Base-by-base conservation (phyloP, 768 basidiomycete genomes). In the Gymnopilus dilepis region DNA sequence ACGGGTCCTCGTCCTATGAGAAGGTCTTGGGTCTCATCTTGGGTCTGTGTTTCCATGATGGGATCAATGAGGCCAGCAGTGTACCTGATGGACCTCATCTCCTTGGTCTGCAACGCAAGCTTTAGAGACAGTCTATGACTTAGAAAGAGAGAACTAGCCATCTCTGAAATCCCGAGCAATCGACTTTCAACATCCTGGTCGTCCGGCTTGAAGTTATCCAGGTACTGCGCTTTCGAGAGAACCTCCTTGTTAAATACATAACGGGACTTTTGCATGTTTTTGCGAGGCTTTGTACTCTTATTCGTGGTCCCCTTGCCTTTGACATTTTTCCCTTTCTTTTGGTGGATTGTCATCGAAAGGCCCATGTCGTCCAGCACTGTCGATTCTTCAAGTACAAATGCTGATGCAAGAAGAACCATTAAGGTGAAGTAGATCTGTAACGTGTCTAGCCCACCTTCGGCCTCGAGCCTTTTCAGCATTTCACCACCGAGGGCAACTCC, bases 381-480 rank as follows among this genome's bases (percentile, higher is more conserved):
- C 4, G 73, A 74, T 65, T 85, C 79, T 28, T 83, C 81, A 2
- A 79, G 75, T 31, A 92, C 84, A 67, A 91, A 90, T 19, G 83
- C 90, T 92, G 61, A 30, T 21, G 13, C 15, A 54, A 40, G 21
- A 45, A 15, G 19, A 28, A 51, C 31, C n/a, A 37, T 47, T 33
- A 56, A 61, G 7, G 17, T 3, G 31, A 6, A 38, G 21, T 4
- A 8, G 9, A 53, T 1, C n/a, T 38, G n/a, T 24, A 30, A 41
- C 33, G 13, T 13, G 26, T 42, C 31, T 22, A 40, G 31, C 64
- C 13, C 33, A 90, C 92, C 90, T 80, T 93, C 88, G 34, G 79
- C 78, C 73, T 92, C 89, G 15, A 94, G 80, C 47, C 88, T 77
- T 68, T 84, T 86, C 67, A 92, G 82, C 33, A 92, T 73, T 64